phyloP scores from a whole-genome alignment of 441 rosid species.

The Corymbia citriodora region DNA sequence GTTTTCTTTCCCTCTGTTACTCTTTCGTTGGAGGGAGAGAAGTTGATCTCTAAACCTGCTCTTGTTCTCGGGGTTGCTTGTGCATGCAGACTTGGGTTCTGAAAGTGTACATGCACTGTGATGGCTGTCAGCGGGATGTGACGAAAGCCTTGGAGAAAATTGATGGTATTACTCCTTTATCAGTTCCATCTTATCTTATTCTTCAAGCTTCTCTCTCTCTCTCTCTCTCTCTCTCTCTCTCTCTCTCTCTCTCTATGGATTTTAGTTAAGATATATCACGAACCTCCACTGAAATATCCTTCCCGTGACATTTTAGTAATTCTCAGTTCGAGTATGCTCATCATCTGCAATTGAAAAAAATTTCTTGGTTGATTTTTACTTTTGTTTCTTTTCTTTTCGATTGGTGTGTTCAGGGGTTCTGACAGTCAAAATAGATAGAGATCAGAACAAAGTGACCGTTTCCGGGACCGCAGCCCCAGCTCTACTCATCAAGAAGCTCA shows the following conservation, averaged over 20 bases:
- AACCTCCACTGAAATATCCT: neutral
- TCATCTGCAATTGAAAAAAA: neutral
- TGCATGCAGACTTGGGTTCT: neutral
- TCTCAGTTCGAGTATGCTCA: neutral
- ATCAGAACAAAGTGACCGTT: neutral
- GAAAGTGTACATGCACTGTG: neutral
- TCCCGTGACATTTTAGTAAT: neutral
- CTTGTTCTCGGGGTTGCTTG: neutral
- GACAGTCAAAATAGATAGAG: neutral
- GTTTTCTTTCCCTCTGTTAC: neutral
- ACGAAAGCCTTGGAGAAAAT: neutral
- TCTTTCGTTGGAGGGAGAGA: neutral
- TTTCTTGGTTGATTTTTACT: neutral
- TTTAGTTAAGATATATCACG: neutral
- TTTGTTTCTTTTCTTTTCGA: neutral
- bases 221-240: neutral
- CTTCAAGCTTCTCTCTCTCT: neutral
- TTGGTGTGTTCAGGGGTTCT: neutral
- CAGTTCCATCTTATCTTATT: neutral
- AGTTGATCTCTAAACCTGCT: neutral
- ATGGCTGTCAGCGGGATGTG: neutral
- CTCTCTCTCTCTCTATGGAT: fast-evolving
- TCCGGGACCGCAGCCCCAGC: neutral
- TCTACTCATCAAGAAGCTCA: neutral
- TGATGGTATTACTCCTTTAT: neutral